Base-by-base conservation (phyloP, 2,329 filamentous ascomycete species). In the Colletotrichum ledebouriae region DNA sequence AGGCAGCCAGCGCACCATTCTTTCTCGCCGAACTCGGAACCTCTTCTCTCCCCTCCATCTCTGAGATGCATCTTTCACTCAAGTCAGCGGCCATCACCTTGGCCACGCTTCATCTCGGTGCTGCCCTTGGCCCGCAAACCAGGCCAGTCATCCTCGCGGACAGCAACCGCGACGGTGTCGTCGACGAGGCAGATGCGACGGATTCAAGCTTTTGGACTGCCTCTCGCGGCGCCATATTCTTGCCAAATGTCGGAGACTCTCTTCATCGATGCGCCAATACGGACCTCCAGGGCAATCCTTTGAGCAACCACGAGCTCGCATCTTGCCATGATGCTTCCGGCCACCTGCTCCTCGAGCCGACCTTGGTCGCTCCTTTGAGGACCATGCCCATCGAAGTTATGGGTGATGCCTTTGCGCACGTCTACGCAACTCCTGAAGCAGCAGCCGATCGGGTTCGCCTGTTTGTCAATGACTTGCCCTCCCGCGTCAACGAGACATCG, bases 291-390 rank as follows among this genome's bases (percentile, higher is more conserved):
- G 71, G 15, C 29, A 72, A 53, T 44, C 55, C 53, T 15, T 61
- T 29, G 64, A 63, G 67, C 57, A 73, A 76, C 56, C 70, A 74
- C 6, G 74, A 76, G 20, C 71, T 80, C 1, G 75, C 70, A 1
- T 59, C 66, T 4, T 81, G 79, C 58, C 72, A 80, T 67, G 79
- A 82, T 47, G 79, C 78, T 3, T 77, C 75, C 0, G 78, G 76
- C 37, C 68, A 82, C 39, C 37, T 73, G 0, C 77, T 76, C 7
- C 73, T 76, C 2, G 71, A 75, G 1, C 73, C 78, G 4, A 64
- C 75, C 29, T 74, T 75, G 22, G 64, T 78, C 20, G 79, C 78
- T 1, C 78, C 75, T 1, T 59, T 82, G 3, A 69, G 68, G n/a
- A 79, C 77, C 0, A n/a, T 76, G 1, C 77, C 78, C 0, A 67